Conservation (phyloP, 2,329 filamentous ascomycete species). For the Tetracladium maxilliforme region DNA sequence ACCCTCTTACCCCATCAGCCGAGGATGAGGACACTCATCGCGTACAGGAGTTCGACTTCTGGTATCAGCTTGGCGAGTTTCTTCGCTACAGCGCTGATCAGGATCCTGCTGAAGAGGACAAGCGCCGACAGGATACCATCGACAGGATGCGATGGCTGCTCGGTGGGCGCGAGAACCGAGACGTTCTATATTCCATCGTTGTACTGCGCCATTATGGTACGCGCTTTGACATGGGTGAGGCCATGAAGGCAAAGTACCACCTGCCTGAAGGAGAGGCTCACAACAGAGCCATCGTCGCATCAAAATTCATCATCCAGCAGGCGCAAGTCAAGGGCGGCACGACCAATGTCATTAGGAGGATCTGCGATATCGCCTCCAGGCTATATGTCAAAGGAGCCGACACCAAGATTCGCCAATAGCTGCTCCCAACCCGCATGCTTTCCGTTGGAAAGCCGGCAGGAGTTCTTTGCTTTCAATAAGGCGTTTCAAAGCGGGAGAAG, state of each 20-base stretch:
- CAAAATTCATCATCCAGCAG: conserved; percentile 53
- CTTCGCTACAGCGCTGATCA: conserved; percentile 50
- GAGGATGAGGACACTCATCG: conserved; percentile 35
- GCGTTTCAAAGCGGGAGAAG: not conserved
- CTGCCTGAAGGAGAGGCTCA: conserved; percentile 53
- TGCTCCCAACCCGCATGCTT: too few relatives aligned
- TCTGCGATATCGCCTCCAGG: conserved; percentile 50
- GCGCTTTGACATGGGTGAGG: conserved; percentile 44
- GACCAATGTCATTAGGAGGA: conserved; percentile 56
- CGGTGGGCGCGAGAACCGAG: conserved; percentile 71
- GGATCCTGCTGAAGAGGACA: too few relatives aligned
- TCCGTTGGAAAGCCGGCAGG: too few relatives aligned
- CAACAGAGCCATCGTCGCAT: conserved; percentile 51
- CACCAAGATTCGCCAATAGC: not conserved
- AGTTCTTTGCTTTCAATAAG: not conserved
- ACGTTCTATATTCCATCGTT: conserved; percentile 81
- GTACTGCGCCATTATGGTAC: conserved; percentile 59
- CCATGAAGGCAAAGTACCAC: conserved; percentile 37
- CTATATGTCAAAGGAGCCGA: conserved; percentile 20
- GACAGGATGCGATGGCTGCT: conserved; percentile 53
- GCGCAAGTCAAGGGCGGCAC: conserved; percentile 55
- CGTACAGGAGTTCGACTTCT: conserved; percentile 61
- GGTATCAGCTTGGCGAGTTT: conserved; percentile 64
- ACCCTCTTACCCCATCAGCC: conserved; percentile 37
- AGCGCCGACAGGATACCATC: conserved; percentile 56